Percentiles rank a stretch among this genome's conserved stretches.
Conservation (phyloP, 2,329 filamentous ascomycete genomes). For the Phyllosticta ampelicida region DNA sequence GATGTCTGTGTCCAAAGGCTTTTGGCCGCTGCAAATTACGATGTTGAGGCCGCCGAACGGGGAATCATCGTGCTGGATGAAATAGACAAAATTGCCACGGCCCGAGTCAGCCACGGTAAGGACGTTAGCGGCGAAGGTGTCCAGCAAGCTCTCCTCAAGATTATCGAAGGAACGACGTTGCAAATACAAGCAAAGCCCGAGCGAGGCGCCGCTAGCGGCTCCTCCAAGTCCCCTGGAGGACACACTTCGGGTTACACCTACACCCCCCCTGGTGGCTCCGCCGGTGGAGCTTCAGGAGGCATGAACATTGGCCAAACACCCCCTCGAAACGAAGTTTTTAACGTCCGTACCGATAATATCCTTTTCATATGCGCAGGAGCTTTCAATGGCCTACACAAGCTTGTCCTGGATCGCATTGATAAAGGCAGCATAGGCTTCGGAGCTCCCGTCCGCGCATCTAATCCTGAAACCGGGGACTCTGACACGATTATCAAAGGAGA, state of each 20-base stretch:
- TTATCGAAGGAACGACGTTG: conserved; percentile 90
- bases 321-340: conserved; percentile 50
- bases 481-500: conserved; percentile 51
- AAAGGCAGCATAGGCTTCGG: conserved; percentile 86
- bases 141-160: conserved; percentile 88
- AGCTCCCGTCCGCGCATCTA: conserved; percentile 56
- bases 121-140: conserved; percentile 96
- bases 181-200: conserved; percentile 83
- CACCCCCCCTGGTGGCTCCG: conserved; percentile 13
- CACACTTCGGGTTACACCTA: conserved; percentile 14
- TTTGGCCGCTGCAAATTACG: conserved; percentile 81
- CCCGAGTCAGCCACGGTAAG: conserved; percentile 77
- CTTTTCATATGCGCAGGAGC: conserved; percentile 95
- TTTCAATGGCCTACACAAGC: conserved; percentile 84
- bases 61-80: conserved; percentile 96
- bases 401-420: conserved; percentile 75
- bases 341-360: conserved; percentile 89
- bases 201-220: conserved; percentile 37
- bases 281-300: conserved; percentile 13
- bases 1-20: conserved; percentile 88
- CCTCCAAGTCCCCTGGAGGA: conserved; percentile 12
- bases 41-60: conserved; percentile 70
- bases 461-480: conserved; percentile 39
- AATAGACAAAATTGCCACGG: conserved; percentile 90
- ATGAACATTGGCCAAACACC: conserved; percentile 18